A percentile compares a stretch with the other conserved stretches of the same genome.
phyloP scores from a whole-genome alignment of 768 basidiomycete genomes.

The Postia placenta region DNA sequence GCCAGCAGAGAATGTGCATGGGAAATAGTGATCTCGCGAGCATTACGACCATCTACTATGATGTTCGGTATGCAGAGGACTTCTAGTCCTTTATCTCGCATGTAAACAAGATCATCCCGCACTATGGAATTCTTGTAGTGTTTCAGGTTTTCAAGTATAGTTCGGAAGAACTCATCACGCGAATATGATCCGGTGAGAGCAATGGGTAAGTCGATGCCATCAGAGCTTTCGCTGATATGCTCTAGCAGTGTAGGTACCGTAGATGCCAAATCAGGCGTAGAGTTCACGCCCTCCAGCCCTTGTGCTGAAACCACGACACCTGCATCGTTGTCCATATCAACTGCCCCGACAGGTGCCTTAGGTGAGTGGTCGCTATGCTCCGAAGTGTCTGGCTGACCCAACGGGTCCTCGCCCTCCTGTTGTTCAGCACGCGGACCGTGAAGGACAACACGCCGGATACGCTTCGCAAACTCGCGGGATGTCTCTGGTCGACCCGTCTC shows the following conservation, averaged over 20 bases:
- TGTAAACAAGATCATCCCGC: constrained; percentile 16
- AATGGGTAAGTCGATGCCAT: constrained; percentile 6
- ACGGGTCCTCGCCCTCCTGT: constrained; percentile 5
- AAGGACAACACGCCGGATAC: constrained; percentile 4
- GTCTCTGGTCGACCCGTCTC: constrained; percentile 5
- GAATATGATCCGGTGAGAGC: constrained; percentile 16
- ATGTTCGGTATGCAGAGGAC: constrained; percentile 26
- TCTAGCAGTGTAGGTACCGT: neutral
- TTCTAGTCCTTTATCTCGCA: constrained; percentile 4
- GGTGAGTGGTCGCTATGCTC: neutral
- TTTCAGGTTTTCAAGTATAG: constrained; percentile 16
- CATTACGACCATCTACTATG: constrained; percentile 11
- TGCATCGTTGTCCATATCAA: neutral
- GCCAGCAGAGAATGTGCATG: constrained; percentile 34
- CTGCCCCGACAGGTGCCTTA: neutral
- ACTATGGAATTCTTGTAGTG: constrained; percentile 23
- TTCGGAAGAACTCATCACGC: constrained; percentile 26
- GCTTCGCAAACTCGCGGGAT: constrained; percentile 5
- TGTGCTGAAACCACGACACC: neutral
- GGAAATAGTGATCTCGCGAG: constrained; percentile 25
- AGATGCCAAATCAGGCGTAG: neutral
- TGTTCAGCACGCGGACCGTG: constrained; percentile 5
- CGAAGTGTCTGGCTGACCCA: neutral
- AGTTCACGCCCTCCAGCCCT: neutral
- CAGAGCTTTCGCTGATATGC: neutral